Percentiles rank a stretch among this genome's conserved stretches.
Evolutionary conservation across 495 filamentous ascomycete species (phyloP).

Genomic region (Aspergillus mulundensis): DNA sequence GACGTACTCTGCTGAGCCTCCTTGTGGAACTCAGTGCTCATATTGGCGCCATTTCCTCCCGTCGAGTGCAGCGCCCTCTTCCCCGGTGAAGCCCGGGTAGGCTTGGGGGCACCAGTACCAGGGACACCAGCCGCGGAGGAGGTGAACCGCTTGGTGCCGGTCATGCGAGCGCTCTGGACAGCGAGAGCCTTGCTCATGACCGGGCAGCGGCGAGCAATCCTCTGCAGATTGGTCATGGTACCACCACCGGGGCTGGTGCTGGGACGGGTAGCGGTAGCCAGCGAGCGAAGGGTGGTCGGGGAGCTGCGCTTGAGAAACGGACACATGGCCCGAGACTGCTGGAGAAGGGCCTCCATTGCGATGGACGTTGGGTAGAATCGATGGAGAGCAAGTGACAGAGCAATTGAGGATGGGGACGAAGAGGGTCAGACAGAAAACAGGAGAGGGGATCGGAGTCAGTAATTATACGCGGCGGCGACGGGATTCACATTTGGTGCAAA

Average conservation of each 20-base stretch:
- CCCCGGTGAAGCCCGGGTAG: conserved; percentile 29
- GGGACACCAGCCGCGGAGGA: conserved; percentile 36
- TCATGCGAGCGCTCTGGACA: conserved; percentile 69
- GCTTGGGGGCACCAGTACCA: conserved; percentile 29
- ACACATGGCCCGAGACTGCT: conserved; percentile 91
- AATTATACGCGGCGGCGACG: conserved; percentile 2
- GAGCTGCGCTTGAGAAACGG: conserved; percentile 95
- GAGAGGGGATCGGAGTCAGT: background rate
- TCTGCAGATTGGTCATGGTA: conserved; percentile 95
- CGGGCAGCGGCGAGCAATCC: conserved; percentile 90
- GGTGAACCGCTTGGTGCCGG: conserved; percentile 43
- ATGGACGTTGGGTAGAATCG: conserved; percentile 11
- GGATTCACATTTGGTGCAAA: background rate
- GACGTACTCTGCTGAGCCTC: conserved; percentile 50
- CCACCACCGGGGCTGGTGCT: conserved; percentile 73
- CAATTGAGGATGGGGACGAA: conserved; percentile 2
- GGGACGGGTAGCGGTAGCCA: conserved; percentile 74
- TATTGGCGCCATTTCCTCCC: conserved; percentile 64
- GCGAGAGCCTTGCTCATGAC: conserved; percentile 98
- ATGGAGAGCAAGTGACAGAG: conserved; percentile 1
- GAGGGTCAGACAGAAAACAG: background rate
- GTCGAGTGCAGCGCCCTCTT: conserved; percentile 81
- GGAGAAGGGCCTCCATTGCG: conserved; percentile 86
- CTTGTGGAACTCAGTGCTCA: conserved; percentile 60
- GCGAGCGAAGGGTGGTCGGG: conserved; percentile 78